Percentiles rank a stretch among this genome's conserved stretches.
Conservation (phyloP, 2,329 filamentous ascomycete species). For the Alternaria triticimaculans region DNA sequence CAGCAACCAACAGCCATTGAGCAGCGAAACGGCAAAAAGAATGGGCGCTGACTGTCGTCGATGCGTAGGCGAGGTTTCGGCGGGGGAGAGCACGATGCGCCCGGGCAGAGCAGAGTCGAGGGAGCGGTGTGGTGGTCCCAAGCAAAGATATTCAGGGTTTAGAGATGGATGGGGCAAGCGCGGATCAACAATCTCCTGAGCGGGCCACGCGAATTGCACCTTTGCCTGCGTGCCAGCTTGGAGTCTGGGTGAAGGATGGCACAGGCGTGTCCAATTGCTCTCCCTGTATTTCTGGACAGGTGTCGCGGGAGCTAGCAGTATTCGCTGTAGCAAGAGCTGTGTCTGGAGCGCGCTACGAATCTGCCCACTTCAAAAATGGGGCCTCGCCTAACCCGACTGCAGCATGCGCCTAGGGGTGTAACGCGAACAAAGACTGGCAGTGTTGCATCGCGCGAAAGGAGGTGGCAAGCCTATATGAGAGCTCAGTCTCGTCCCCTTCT, state of each 20-base stretch:
- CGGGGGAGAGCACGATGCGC: conserved; percentile 22
- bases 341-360: conserved; percentile 24
- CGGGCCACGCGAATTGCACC: conserved; percentile 3
- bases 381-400: conserved; percentile 23
- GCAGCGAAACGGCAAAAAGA: conserved; percentile 16
- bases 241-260: not conserved
- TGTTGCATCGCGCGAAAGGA: conserved; percentile 3
- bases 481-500: not conserved
- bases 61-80: conserved; percentile 11
- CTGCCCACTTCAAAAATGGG: conserved; percentile 15
- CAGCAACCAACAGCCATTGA: conserved; percentile 34
- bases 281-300: conserved; percentile 26
- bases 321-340: conserved; percentile 13
- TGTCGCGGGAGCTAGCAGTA: conserved; percentile 29
- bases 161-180: conserved; percentile 34
- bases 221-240: not conserved
- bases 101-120: conserved; percentile 28
- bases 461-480: conserved; percentile 12
- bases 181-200: conserved; percentile 19
- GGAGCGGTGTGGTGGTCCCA: conserved; percentile 37
- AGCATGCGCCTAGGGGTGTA: not conserved
- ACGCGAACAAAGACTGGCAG: not conserved
- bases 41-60: conserved; percentile 4
- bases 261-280: conserved; percentile 1
- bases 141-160: conserved; percentile 33